Conservation (phyloP, 129 eudicot species). For the Oenanthe sinensis region DNA sequence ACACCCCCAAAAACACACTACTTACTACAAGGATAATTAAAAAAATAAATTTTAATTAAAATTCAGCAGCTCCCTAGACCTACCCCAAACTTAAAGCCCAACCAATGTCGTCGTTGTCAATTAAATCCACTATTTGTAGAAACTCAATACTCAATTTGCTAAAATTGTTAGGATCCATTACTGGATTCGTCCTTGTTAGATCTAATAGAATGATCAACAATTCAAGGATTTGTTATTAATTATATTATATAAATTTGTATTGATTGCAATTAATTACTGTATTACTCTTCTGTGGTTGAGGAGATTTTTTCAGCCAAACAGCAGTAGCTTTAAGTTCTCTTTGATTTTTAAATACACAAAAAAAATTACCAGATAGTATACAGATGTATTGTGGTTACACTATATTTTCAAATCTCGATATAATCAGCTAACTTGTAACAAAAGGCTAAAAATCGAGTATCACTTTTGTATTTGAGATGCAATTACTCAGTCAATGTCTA, state of each 20-base stretch:
- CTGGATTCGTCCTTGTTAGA: neutral
- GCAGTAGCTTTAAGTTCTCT: neutral
- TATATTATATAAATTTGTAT: neutral
- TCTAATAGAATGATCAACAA: neutral
- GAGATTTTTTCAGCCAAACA: neutral
- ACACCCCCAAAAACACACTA: too few species aligned
- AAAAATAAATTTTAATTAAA: too few species aligned
- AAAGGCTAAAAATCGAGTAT: neutral
- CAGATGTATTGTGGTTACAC: neutral
- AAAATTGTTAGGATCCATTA: neutral
- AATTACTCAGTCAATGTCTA: neutral
- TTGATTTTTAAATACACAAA: neutral
- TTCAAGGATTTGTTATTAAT: neutral
- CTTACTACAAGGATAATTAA: too few species aligned
- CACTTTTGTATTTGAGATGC: neutral
- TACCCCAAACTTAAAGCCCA: neutral
- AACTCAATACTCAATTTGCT: neutral
- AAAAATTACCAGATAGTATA: neutral
- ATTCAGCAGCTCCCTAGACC: too few species aligned
- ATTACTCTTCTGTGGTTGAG: neutral
- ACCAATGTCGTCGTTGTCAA: neutral
- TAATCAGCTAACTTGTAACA: neutral
- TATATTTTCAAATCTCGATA: neutral
- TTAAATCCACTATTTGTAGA: neutral
- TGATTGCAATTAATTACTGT: neutral